Base-by-base conservation (phyloP, 306 rosid genomes). In the Rosa persica region DNA sequence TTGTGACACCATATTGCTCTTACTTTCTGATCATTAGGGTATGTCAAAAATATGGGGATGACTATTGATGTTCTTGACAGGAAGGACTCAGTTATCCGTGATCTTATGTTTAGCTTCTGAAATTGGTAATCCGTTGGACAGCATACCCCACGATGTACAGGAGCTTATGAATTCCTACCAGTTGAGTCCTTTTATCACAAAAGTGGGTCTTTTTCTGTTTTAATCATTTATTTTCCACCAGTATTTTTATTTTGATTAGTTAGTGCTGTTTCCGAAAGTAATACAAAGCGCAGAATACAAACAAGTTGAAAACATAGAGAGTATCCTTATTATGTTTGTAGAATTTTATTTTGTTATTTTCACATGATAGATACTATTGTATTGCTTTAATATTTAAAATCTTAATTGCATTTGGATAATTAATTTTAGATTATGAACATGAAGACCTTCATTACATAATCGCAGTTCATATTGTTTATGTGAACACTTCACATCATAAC, bases 141-240 rank as follows among this genome's bases (percentile, higher is more conserved):
- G 25, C 76, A 73, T 92, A 73, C 88, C 88, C 3, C 80, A 75
- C 8, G 84, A 75, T 78, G 85, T 92, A 25, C 88, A 75, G 70
- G 92, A 89, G 89, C 83, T 92, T 69, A 83, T 92, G 74, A 76
- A 70, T 52, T 82, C 85, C 84, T 84, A 90, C 86, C 86, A 88
- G 88, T 89, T 95, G 92, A 92, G 89, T 92, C 87, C 96, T 75
- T 95, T 89, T 88, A 83, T 86, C 80, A 81, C 95, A 83, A 90
- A 95, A 89, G 98, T 95, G 88, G 84, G 93, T 90, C 65, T 87
- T 85, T 79, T 15, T 85, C 82, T 81, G 36, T 77, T 19, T 34
- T 0, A 12, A 16, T 64, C 2, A 0, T 34, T 3, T 6, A 6
- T 55, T 65, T 13, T 65, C 36, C 8, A 61, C 40, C 3, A 25